phyloP scores from a whole-genome alignment of 192 early-diverging fungal species.

The Rhizoclosmatium globosum region DNA sequence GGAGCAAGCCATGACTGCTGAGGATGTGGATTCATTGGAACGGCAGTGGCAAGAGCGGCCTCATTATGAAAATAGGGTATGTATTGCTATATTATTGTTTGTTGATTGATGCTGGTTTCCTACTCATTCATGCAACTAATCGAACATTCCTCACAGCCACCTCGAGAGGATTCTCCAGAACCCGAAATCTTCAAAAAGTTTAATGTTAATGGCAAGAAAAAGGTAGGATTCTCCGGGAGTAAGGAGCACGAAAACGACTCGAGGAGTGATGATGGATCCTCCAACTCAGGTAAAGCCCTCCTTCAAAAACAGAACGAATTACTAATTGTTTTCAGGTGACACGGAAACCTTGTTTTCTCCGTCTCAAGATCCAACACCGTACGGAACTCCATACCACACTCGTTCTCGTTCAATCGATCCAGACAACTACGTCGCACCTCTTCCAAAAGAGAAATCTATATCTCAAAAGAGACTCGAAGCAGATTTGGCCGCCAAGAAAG shows the following conservation, averaged over 20 bases:
- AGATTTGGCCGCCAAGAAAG: neutral
- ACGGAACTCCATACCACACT: slow-evolving; percentile 16
- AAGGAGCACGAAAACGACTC: neutral
- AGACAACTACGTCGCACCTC: neutral
- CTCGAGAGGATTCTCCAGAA: neutral
- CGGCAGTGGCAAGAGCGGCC: slow-evolving; percentile 21
- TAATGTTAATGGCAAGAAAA: neutral
- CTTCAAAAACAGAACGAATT: neutral
- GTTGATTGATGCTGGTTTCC: neutral
- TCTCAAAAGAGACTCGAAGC: slow-evolving; percentile 24
- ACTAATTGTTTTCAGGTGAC: neutral
- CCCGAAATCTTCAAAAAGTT: slow-evolving; percentile 1
- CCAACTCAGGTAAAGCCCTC: neutral
- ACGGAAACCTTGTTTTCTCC: slow-evolving; percentile 16
- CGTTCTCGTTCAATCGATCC: slow-evolving; percentile 9
- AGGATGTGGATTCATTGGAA: slow-evolving; percentile 19
- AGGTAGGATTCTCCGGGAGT: neutral
- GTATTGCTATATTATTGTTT: neutral
- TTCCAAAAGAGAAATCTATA: slow-evolving; percentile 18
- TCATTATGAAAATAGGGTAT: neutral
- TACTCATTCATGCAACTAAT: neutral
- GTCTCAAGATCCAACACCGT: neutral
- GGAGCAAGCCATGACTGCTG: slow-evolving; percentile 17
- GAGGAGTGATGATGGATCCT: neutral
- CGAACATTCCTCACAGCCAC: neutral